Base-by-base conservation (phyloP, 257 asterid species). In the Plantago major region DNA sequence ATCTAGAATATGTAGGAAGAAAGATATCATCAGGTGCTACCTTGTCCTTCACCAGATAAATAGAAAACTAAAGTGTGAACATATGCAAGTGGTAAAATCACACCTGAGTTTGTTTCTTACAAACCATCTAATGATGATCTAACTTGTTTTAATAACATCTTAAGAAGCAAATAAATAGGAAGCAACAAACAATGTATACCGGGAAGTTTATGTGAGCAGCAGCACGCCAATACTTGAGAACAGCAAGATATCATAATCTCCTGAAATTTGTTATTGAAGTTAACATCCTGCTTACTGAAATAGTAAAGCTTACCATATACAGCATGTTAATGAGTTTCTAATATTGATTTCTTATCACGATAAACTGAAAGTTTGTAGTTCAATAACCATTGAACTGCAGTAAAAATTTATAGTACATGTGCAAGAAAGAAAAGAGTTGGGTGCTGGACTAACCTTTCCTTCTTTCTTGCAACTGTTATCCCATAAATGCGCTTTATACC, bases 161-260 rank as follows among this genome's bases (percentile, higher is more conserved):
- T 22, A 22, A 22, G 26, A 22, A 22, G 26, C 26, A 22, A 22
- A 22, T 22, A 22, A 22, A 14, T 7, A 14, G 46, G 6, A 46
- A 13, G 1, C 26, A 3, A 16, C 9, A 22, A 53, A 37, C 30
- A 69, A 15, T 0, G 37, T 4, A 58, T 82, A 91, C 98, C 58
- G 87, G 68, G 19, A 84, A 88, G 67, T 91, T 91, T 18, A 79
- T 88, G 63, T 85, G 91, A 7, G 96, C 82, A 0, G 95, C 70
- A 59, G 88, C 80, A n/a, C 98, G 96, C 98, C 98, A 91, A 51
- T 91, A 91, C 67, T 91, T 91, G 1, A 91, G 84, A 3, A 96
- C 98, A 45, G 96, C 97, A 67, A 78, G 93, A 82, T 84, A 69
- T 91, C 96, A 81, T 88, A 91, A 12, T 95, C 95, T 16, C 98